Percentiles rank a stretch among this genome's conserved stretches.
phyloP scores from a whole-genome alignment of 2,329 filamentous ascomycete genomes.

The Hypoxylon sp. region DNA sequence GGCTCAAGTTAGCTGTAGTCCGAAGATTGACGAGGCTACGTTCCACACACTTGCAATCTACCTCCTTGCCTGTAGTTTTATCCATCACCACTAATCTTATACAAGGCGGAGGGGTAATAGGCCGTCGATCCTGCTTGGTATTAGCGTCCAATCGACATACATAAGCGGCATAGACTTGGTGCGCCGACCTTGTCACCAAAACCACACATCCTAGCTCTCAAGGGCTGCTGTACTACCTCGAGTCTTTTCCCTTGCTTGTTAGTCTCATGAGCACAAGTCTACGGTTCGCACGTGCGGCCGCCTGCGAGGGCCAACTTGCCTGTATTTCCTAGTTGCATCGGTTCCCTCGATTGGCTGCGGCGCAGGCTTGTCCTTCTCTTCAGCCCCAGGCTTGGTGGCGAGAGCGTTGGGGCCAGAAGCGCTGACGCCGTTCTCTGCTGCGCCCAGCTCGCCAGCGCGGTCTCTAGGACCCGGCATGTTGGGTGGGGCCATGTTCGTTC shows the following conservation, averaged over 20 bases:
- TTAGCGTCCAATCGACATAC: constrained; percentile 31
- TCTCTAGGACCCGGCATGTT: constrained; percentile 47
- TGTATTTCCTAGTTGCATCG: constrained; percentile 48
- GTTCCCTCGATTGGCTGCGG: constrained; percentile 47
- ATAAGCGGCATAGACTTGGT: constrained; percentile 20
- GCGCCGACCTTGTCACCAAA: constrained; percentile 91
- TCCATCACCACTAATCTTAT: constrained; percentile 86
- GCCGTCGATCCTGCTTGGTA: constrained; percentile 79
- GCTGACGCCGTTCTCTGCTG: constrained; percentile 46
- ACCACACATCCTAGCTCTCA: constrained; percentile 96
- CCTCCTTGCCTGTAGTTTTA: constrained; percentile 77
- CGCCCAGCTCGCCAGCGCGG: constrained; percentile 42
- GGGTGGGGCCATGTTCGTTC: constrained; percentile 48
- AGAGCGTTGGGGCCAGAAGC: constrained; percentile 38
- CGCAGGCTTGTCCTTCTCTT: constrained; percentile 43
- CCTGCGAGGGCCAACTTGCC: constrained; percentile 36
- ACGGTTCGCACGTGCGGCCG: background rate
- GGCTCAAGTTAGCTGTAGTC: constrained; percentile 25
- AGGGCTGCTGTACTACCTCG: constrained; percentile 88
- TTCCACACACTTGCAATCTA: constrained; percentile 79
- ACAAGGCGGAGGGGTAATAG: constrained; percentile 95
- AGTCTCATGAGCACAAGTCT: constrained; percentile 27
- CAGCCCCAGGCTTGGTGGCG: constrained; percentile 43
- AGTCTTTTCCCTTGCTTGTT: constrained; percentile 62
- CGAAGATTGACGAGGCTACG: constrained; percentile 2